Base-by-base conservation (phyloP, 2,329 filamentous ascomycete genomes). In the Daldinia sp. region DNA sequence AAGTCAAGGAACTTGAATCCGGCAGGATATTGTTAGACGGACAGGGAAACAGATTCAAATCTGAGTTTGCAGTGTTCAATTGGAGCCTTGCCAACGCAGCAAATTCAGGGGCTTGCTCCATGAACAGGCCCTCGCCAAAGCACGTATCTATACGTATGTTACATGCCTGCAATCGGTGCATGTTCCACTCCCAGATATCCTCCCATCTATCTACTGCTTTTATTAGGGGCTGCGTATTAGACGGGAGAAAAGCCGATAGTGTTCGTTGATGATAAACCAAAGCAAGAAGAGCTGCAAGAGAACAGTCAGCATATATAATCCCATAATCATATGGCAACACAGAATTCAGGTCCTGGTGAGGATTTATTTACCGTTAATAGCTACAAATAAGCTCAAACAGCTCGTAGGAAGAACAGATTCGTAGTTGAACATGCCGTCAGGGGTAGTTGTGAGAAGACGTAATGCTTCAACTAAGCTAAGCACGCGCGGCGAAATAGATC, bases 71-170 rank as follows among this genome's bases (percentile, higher is more conserved):
- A 1, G 30, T 35, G 28, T 53, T 53, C 7, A 53, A n/a, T 33
- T 53, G 28, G 7, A 53, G 50, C 12, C 20, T 35, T 53, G 50
- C 50, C 28, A 53, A 23, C 15, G 50, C 50, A 23, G 50, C 50
- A n/a, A 53, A 53, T 35, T 53, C 50, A 26, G 50, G 50, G 10
- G 50, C 50, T 28, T 53, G 50, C n/a, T 53, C 13, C 50, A 53
- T 53, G 9, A 53, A 53, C 18, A 53, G 7, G 3, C 50, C 50
- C 30, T 53, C 50, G 4, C 50, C 50, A 3, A 28, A 35, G n/a
- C 12, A 48, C 12, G 44, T n/a, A 48, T 48, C 44, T 28, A 48
- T 48, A 12, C 44, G 44, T 48, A 53, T 53, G 18, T 35, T 53
- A 9, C 30, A 53, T 5, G 28, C 30, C 50, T 33, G 30, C 15